phyloP scores from a whole-genome alignment of 163 green algal genomes.

The Coccomyxa subellipsoidea region DNA sequence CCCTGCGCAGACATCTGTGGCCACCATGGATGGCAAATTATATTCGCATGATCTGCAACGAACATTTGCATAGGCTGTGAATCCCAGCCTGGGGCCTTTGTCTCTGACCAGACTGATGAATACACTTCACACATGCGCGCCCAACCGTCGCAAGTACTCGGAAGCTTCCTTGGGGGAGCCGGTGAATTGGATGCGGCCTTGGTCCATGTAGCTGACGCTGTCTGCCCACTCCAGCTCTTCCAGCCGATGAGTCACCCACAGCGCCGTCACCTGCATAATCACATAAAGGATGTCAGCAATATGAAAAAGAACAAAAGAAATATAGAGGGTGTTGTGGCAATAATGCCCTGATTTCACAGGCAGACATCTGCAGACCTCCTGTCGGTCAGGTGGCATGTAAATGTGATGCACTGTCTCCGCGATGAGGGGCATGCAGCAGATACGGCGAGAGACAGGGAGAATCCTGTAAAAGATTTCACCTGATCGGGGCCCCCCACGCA shows the following conservation, averaged over 20 bases:
- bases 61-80: no score
- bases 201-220: conserved; percentile 88
- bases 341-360: no score
- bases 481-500: conserved; percentile 47
- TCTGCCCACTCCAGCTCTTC: conserved; percentile 95
- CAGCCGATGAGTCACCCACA: conserved; percentile 96
- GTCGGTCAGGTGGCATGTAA: no score
- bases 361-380: no score
- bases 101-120: background rate
- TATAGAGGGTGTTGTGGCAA: background rate
- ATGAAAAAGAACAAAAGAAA: background rate
- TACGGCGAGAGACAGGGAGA: background rate
- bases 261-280: conserved; percentile 63
- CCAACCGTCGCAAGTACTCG: conserved; percentile 19
- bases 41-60: no score
- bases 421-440: no score
- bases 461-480: background rate
- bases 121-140: conserved; percentile 11
- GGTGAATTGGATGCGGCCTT: conserved; percentile 74
- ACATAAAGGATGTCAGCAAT: background rate
- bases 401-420: no score
- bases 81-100: no score
- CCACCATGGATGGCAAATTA: no score
- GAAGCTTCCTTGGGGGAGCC: conserved; percentile 38
- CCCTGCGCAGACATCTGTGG: no score